Conservation (phyloP, 225 moss, liverwort and hornwort species). For the Thuidium tamariscinum region DNA sequence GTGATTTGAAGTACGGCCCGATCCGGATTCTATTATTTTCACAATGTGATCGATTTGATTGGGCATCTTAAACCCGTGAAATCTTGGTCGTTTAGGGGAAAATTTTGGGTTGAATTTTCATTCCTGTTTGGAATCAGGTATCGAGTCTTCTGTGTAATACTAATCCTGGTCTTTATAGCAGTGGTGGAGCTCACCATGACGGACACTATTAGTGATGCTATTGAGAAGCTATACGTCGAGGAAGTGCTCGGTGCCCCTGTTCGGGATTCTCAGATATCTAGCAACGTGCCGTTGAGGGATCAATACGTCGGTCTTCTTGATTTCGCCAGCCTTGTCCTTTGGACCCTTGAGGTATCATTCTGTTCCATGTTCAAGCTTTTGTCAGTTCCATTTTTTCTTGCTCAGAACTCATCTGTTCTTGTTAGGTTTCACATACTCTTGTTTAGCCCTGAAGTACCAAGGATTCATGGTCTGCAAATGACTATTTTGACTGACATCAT, state of each 20-base stretch:
- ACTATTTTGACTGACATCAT: background rate
- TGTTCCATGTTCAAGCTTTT: background rate
- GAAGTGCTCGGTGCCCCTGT: slow-evolving; percentile 63
- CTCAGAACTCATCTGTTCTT: background rate
- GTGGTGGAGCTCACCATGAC: slow-evolving; percentile 53
- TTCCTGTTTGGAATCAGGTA: background rate
- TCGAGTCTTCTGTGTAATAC: background rate
- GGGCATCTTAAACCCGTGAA: background rate
- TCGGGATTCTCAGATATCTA: slow-evolving; percentile 30
- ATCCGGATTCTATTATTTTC: background rate
- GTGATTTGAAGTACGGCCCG: background rate
- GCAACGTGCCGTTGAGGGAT: slow-evolving; percentile 25
- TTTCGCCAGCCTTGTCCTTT: slow-evolving; percentile 65
- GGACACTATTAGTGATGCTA: slow-evolving; percentile 48
- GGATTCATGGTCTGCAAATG: background rate
- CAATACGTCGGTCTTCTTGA: slow-evolving; percentile 63
- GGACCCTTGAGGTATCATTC: slow-evolving; percentile 41
- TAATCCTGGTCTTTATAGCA: background rate
- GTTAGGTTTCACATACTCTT: background rate
- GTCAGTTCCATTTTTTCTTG: background rate
- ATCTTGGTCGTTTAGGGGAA: background rate
- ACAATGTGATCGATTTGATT: background rate
- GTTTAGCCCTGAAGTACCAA: background rate
- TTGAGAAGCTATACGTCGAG: slow-evolving; percentile 33
- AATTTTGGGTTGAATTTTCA: background rate